These are phyloP conservation scores for Fusarium sp. DNA, from an alignment of 2,329 filamentous ascomycete genomes.

Conservation along the genomic window DNA sequence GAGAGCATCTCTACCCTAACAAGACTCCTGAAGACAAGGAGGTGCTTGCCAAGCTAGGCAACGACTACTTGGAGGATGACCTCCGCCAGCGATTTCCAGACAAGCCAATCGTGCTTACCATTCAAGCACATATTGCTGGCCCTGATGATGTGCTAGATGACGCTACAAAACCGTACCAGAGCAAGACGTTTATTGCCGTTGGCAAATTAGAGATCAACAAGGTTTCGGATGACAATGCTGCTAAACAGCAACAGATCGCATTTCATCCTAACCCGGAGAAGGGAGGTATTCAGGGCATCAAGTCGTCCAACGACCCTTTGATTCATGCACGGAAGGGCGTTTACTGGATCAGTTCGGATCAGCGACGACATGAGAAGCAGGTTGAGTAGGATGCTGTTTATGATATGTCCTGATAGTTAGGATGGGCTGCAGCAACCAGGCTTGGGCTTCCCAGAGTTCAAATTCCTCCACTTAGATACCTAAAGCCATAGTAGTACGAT, in stretches of 20 bases:
- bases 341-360: constrained; percentile 18
- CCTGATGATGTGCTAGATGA: constrained; percentile 3
- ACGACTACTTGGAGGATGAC: constrained; percentile 20
- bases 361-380: constrained; percentile 8
- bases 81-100: background rate
- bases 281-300: constrained; percentile 8
- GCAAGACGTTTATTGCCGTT: background rate
- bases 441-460: too few relatives aligned
- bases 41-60: background rate
- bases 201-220: constrained; percentile 22
- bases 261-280: constrained; percentile 14
- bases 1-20: constrained; percentile 12
- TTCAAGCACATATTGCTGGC: constrained; percentile 23
- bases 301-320: constrained; percentile 1
- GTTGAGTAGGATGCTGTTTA: background rate
- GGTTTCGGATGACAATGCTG: constrained; percentile 2
- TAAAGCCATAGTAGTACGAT: too few relatives aligned
- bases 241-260: constrained; percentile 2
- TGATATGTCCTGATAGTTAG: too few relatives aligned
- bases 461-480: too few relatives aligned
- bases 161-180: constrained; percentile 3
- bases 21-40: background rate
- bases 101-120: constrained; percentile 18
- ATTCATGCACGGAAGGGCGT: constrained; percentile 13
- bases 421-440: too few relatives aligned